These are phyloP conservation scores for Ilyonectria destructans DNA, from an alignment of 2,329 filamentous ascomycete genomes.

Conservation along the genomic window DNA sequence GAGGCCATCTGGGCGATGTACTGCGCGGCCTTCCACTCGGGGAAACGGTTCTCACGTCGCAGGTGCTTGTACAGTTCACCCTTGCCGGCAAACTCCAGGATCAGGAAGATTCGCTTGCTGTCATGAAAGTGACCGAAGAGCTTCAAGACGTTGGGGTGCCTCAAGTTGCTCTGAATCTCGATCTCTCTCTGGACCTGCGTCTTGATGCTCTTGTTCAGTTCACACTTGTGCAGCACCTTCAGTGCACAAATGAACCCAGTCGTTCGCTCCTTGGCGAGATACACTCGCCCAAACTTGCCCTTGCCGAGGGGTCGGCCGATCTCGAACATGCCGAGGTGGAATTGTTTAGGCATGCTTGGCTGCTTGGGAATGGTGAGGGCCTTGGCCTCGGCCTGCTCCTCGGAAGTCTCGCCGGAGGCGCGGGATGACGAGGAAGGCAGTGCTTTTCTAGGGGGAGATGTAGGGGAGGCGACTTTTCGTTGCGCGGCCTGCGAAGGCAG, in stretches of 20 bases:
- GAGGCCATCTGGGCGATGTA: constrained; percentile 92
- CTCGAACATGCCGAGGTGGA: constrained; percentile 95
- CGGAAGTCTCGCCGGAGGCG: constrained; percentile 65
- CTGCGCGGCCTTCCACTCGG: constrained; percentile 88
- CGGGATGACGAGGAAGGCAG: constrained; percentile 60
- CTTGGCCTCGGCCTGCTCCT: constrained; percentile 70
- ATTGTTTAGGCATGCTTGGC: constrained; percentile 73
- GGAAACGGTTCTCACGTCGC: constrained; percentile 83
- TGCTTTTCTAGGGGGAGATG: constrained; percentile 70
- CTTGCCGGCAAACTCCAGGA: constrained; percentile 88
- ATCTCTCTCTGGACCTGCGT: constrained; percentile 91
- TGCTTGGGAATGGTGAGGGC: constrained; percentile 71
- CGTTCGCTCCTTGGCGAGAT: constrained; percentile 84
- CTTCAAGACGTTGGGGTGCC: constrained; percentile 87
- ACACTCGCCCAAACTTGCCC: constrained; percentile 90
- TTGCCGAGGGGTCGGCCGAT: constrained; percentile 90
- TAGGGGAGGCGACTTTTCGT: constrained; percentile 62
- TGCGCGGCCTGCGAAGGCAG: constrained; percentile 78
- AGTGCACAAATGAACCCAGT: constrained; percentile 88
- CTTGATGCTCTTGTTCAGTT: constrained; percentile 83
- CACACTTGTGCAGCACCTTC: constrained; percentile 88
- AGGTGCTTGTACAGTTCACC: constrained; percentile 92
- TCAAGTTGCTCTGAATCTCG: constrained; percentile 89
- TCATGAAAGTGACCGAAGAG: constrained; percentile 92
- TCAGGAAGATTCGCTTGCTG: constrained; percentile 88